phyloP scores from a whole-genome alignment of 1,284 basidiomycete species.

The Exobasidium rhododendri region DNA sequence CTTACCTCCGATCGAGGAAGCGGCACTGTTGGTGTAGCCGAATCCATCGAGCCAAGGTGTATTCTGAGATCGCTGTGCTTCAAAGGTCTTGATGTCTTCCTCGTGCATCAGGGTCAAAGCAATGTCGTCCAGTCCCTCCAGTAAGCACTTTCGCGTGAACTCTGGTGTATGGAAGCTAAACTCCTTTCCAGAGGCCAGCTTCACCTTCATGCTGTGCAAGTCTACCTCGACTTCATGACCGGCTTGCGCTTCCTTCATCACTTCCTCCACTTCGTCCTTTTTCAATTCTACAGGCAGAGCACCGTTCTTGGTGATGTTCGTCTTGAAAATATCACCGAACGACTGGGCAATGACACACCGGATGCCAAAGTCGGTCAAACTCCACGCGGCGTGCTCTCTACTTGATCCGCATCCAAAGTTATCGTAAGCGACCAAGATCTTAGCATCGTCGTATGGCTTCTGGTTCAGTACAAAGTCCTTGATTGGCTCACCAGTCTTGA shows the following conservation, averaged over 20 bases:
- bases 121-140: slow-evolving; percentile 51
- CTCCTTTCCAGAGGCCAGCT: slow-evolving; percentile 35
- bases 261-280: slow-evolving; percentile 33
- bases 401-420: slow-evolving; percentile 53
- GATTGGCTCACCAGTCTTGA: slow-evolving; percentile 41
- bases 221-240: slow-evolving; percentile 47
- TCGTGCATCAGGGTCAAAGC: slow-evolving; percentile 48
- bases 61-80: slow-evolving; percentile 25
- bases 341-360: slow-evolving; percentile 45
- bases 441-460: slow-evolving; percentile 35
- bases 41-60: slow-evolving; percentile 52
- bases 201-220: slow-evolving; percentile 40
- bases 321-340: slow-evolving; percentile 50
- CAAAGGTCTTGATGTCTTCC: slow-evolving; percentile 34
- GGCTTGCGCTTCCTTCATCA: slow-evolving; percentile 41
- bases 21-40: slow-evolving; percentile 25
- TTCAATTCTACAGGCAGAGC: slow-evolving; percentile 39
- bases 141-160: slow-evolving; percentile 47
- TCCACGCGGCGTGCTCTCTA: slow-evolving; percentile 52
- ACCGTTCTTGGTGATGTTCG: slow-evolving; percentile 52
- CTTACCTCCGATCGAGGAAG: slow-evolving; percentile 15
- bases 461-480: slow-evolving; percentile 48
- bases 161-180: slow-evolving; percentile 37
- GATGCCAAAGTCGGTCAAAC: slow-evolving; percentile 51
- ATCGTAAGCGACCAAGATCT: slow-evolving; percentile 46